Evolutionary conservation across 2,329 filamentous ascomycete genomes (phyloP), one percentile per base, ranked within the genome.

Genomic region (Coniochaeta ligniaria): DNA sequence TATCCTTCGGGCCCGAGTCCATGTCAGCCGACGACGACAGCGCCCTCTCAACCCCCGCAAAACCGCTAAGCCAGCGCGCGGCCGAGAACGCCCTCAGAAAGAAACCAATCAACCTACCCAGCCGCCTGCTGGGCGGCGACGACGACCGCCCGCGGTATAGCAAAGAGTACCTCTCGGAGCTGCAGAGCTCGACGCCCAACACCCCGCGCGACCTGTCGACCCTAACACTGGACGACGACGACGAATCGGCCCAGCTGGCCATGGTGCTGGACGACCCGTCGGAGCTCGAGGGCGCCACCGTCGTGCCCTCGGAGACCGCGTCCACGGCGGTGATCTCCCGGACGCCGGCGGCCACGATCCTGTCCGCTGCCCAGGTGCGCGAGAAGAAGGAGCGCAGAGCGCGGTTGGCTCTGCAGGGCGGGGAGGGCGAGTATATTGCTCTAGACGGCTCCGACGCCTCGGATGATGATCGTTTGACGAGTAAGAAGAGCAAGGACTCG

Each of bases 371-470:
- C 2, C 91, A 97, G 70, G 96, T 98, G 58, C 84, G 83, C 31
- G 93, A 96, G 74, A 96, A 93, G 78, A 98, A 97, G 74, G 90
- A 92, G 62, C 85, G 95, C 1, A 85, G 94, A 17, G 89, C 89
- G n/a, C 86, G 94, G 1, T 74, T 96, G 12, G 93, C 92, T 0
- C 81, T 86, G 68, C 77, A 83, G 64, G 31, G 31, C 4, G 31
- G 35, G 4, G 17, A n/a, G 22, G 74, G 38, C 57, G 85, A 88
- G 60, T 90, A 85, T 68, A 83, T 91, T 52, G 85, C 86, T 0
- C 76, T 91, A 0, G 80, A 85, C 60, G 84, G 82, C 36, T 80
- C 80, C n/a, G 81, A 82, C 56, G 74, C 75, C 33, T 74, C 77
- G 22, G 69, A 70, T 31, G 70, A 74, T 20, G 67, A 65, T 74